phyloP scores from a whole-genome alignment of 139 green algal genomes.

The Volvox reticuliferus region DNA sequence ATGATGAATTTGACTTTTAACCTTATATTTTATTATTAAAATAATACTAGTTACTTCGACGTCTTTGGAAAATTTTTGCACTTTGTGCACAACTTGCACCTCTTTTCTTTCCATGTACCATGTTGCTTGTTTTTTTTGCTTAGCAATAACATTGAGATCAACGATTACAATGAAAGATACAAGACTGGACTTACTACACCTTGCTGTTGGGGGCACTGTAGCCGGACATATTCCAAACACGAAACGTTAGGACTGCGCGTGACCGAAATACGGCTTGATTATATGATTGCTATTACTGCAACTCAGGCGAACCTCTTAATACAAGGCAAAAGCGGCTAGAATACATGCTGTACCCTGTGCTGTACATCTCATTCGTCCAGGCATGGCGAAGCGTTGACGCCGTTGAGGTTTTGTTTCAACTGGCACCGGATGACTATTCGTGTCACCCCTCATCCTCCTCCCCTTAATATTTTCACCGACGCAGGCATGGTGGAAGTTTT shows the following conservation, averaged over 20 bases:
- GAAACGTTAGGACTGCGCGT: too few relatives aligned
- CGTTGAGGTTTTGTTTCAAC: too few relatives aligned
- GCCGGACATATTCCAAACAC: too few relatives aligned
- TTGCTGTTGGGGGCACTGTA: too few relatives aligned
- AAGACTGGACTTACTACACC: too few relatives aligned
- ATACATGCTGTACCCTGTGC: background rate
- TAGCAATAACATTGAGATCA: too few relatives aligned
- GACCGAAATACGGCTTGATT: too few relatives aligned
- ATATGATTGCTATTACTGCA: too few relatives aligned
- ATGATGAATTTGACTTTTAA: background rate
- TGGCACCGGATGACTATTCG: background rate
- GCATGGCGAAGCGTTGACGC: too few relatives aligned
- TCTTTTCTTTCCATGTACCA: background rate
- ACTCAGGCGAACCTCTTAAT: too few relatives aligned
- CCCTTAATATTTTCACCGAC: background rate
- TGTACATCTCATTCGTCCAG: background rate
- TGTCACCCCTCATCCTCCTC: background rate
- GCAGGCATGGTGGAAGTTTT: background rate
- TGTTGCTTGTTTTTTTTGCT: too few relatives aligned
- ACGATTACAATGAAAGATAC: too few relatives aligned
- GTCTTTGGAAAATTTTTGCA: background rate
- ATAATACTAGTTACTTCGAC: background rate
- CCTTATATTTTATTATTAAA: background rate
- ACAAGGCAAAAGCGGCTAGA: background rate
- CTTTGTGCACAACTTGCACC: background rate